Conservation (phyloP, 495 filamentous ascomycete genomes). For the Hypoxylon subgilvum region DNA sequence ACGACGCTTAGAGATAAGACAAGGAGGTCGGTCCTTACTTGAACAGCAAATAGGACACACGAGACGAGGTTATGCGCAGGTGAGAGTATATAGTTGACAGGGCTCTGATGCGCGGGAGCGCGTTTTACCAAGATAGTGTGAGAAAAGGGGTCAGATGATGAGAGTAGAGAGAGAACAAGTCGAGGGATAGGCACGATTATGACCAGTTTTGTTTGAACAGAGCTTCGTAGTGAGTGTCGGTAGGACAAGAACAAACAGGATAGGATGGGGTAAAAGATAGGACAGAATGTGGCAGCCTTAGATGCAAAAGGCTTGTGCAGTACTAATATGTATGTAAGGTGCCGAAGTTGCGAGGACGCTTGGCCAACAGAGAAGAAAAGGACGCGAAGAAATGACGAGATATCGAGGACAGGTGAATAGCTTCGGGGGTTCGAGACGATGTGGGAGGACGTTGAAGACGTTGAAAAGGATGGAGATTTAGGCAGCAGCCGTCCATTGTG, state of each 20-base stretch:
- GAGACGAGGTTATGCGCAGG: slow-evolving; percentile 7
- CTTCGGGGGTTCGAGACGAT: slow-evolving; percentile 28
- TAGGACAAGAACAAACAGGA: slow-evolving; percentile 22
- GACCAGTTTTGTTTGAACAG: background rate
- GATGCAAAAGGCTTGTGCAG: background rate
- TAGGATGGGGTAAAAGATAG: slow-evolving; percentile 10
- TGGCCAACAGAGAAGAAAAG: slow-evolving; percentile 9
- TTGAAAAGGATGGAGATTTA: slow-evolving; percentile 41
- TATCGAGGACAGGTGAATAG: slow-evolving; percentile 18
- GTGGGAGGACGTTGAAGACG: slow-evolving; percentile 31
- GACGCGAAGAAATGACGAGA: slow-evolving; percentile 18
- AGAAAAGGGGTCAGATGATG: slow-evolving; percentile 10
- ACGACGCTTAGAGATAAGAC: slow-evolving; percentile 6
- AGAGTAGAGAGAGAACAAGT: background rate
- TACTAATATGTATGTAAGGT: slow-evolving; percentile 3
- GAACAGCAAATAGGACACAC: background rate
- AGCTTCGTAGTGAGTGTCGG: slow-evolving; percentile 18
- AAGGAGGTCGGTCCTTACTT: slow-evolving; percentile 26
- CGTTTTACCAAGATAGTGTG: slow-evolving; percentile 7
- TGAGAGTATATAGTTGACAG: slow-evolving; percentile 5
- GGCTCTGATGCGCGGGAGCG: slow-evolving; percentile 6
- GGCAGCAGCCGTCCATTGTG: slow-evolving; percentile 44
- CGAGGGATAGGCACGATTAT: slow-evolving; percentile 12
- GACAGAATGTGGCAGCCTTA: slow-evolving; percentile 31
- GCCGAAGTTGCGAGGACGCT: slow-evolving; percentile 3